phyloP scores from a whole-genome alignment of 192 early-diverging fungal genomes.

The Endogone sp. region DNA sequence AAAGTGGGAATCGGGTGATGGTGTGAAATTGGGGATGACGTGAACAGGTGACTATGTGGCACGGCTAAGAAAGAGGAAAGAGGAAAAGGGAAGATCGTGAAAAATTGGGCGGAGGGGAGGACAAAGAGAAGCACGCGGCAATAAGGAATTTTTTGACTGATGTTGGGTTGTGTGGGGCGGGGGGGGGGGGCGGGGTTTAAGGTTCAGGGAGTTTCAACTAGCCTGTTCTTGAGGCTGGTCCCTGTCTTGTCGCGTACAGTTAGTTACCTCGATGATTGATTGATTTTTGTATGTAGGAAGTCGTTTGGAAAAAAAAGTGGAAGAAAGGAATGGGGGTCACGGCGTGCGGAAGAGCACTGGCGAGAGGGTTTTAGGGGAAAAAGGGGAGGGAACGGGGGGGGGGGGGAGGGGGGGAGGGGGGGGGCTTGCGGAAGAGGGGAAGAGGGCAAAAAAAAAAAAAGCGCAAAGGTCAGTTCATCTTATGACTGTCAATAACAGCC shows the following conservation, averaged over 20 bases:
- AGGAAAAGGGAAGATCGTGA: slow-evolving; percentile 7
- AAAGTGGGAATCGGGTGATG: too few species aligned
- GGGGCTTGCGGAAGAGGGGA: background rate
- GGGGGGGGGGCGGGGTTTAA: background rate
- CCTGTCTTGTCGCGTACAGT: background rate
- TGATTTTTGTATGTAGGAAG: too few species aligned
- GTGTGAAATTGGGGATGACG: too few species aligned
- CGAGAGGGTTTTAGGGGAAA: background rate
- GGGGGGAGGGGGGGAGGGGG: slow-evolving; percentile 1
- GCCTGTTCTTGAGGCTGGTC: background rate
- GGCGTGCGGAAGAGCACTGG: background rate
- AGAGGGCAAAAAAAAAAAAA: background rate
- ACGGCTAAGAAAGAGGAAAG: too few species aligned
- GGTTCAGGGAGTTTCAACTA: background rate
- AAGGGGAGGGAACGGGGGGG: background rate
- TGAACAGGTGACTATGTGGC: too few species aligned
- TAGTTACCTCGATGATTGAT: too few species aligned
- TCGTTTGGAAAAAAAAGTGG: background rate
- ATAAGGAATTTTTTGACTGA: background rate
- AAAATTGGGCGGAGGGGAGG: background rate
- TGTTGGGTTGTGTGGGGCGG: background rate
- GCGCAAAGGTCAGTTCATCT: background rate
- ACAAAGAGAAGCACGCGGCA: background rate
- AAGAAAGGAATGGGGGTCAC: background rate
- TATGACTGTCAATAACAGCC: too few species aligned